Evolutionary conservation across 2,329 filamentous ascomycete species (phyloP).

Genomic region (Endoconidiophora laricicola): DNA sequence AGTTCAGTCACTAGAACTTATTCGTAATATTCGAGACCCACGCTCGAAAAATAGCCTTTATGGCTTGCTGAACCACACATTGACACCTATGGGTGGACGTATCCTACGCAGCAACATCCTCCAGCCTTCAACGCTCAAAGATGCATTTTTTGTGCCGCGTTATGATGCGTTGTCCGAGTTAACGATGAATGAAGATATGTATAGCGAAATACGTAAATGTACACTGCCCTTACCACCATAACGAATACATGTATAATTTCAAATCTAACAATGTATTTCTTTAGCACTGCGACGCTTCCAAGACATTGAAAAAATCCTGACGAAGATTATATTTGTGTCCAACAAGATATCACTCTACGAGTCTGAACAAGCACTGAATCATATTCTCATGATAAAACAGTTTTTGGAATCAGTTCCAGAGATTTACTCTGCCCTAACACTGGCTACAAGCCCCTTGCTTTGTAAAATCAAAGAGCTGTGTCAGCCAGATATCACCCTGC

Average conservation of each 20-base stretch:
- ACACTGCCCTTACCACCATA: background rate
- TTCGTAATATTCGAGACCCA: slow-evolving; percentile 65
- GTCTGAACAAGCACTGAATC: slow-evolving; percentile 69
- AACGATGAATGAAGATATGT: slow-evolving; percentile 68
- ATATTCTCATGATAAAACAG: slow-evolving; percentile 71
- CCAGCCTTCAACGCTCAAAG: slow-evolving; percentile 62
- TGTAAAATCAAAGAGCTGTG: slow-evolving; percentile 54
- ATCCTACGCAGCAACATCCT: slow-evolving; percentile 73
- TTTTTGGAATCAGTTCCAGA: slow-evolving; percentile 54
- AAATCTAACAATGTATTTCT: background rate
- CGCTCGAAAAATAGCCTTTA: slow-evolving; percentile 74
- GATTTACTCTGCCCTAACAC: slow-evolving; percentile 49
- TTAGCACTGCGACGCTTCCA: slow-evolving; percentile 33
- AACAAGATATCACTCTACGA: slow-evolving; percentile 46
- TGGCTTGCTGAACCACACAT: slow-evolving; percentile 67
- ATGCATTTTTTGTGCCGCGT: slow-evolving; percentile 49
- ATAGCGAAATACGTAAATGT: slow-evolving; percentile 58
- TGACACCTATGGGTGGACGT: slow-evolving; percentile 76
- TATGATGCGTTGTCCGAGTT: slow-evolving; percentile 77
- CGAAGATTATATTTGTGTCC: slow-evolving; percentile 59
- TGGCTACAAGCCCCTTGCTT: slow-evolving; percentile 48
- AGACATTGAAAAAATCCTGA: slow-evolving; percentile 53
- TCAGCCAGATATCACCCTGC: slow-evolving; percentile 40
- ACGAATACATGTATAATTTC: background rate
- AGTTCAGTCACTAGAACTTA: slow-evolving; percentile 71